Evolutionary conservation across 2,329 filamentous ascomycete species (phyloP), one percentile per base, ranked within the genome.

Genomic region (Aureobasidium namibiae): DNA sequence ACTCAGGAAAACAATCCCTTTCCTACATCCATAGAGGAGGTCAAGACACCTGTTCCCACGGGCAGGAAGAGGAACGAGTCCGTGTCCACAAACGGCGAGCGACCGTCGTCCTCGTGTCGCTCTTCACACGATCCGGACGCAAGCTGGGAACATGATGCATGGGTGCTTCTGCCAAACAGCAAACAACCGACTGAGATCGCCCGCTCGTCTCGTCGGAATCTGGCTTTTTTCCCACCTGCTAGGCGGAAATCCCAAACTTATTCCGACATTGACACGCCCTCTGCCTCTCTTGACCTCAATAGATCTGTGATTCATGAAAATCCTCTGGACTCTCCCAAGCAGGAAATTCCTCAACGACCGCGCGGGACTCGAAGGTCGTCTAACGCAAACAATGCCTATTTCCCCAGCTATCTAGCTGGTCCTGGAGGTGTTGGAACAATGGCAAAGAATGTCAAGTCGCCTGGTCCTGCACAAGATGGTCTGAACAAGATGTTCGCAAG

Each of bases 151-250:
- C 91, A 96, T 73, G 90, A 96, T 61, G 86, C 89, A 46, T 96
- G 91, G 90, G 89, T 96, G 1, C 78, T 87, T 31, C 80, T 96
- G 26, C 89, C 92, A 63, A 87, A 85, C 23, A 81, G 82, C 63
- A 76, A 78, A 16, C 80, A 85, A 24, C 86, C 90, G 0, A 85
- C 94, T 24, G 89, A 96, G 71, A 94, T 99, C 64, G 90, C 86
- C 16, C 85, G 94, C 31, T 84, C 97, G 60, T 85, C 90, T 23
- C 85, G 89, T 60, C 85, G 86, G 73, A 82, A 87, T 2, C 80
- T 96, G 45, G 92, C 92, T 24, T 97, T 92, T 74, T 97, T 97
- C 68, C 92, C 92, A 3, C 92, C 92, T 8, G 83, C 91, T 21
- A 81, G 91, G 69, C 90, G 92, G 84, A 94, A 94, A 85, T 94